phyloP scores from a whole-genome alignment of 805 yeast genomes.

The Huiozyma naganishii region DNA sequence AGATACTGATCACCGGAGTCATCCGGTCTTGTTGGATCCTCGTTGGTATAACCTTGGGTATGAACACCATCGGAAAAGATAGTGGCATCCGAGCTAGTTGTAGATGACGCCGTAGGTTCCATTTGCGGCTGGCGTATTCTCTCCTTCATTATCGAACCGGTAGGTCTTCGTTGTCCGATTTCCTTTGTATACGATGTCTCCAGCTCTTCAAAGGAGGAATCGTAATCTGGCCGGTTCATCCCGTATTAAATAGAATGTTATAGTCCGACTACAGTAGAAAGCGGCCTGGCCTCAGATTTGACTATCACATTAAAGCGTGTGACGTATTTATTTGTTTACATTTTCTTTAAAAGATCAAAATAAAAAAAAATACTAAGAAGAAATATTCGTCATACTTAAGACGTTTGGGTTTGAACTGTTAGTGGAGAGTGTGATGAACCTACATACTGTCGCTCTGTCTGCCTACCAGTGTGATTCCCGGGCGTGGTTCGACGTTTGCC shows the following conservation, averaged over 20 bases:
- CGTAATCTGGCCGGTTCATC: constrained; percentile 7
- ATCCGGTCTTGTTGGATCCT: constrained; percentile 5
- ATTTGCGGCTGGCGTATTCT: background rate
- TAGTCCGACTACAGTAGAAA: no score
- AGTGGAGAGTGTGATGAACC: background rate
- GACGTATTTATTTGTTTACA: no score
- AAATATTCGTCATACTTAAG: no score
- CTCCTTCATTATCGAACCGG: background rate
- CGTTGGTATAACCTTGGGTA: background rate
- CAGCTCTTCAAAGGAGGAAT: constrained; percentile 25
- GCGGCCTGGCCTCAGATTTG: no score
- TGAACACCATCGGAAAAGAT: constrained; percentile 16
- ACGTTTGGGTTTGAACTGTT: no score
- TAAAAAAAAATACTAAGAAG: no score
- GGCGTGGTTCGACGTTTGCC: constrained; percentile 38
- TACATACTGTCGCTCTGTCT: constrained; percentile 56
- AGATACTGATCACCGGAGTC: constrained; percentile 19
- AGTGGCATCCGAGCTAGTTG: constrained; percentile 24
- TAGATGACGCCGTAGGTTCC: constrained; percentile 16
- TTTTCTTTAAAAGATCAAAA: no score
- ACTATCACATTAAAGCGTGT: no score
- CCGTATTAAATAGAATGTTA: no score
- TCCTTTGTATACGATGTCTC: constrained; percentile 18
- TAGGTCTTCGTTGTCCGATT: background rate
- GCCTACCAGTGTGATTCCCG: constrained; percentile 57